Percentiles rank a stretch among this genome's conserved stretches.
These are phyloP conservation scores for Kwoniella shivajii DNA, from an alignment of 1,284 basidiomycete species.

Conservation along the genomic window DNA sequence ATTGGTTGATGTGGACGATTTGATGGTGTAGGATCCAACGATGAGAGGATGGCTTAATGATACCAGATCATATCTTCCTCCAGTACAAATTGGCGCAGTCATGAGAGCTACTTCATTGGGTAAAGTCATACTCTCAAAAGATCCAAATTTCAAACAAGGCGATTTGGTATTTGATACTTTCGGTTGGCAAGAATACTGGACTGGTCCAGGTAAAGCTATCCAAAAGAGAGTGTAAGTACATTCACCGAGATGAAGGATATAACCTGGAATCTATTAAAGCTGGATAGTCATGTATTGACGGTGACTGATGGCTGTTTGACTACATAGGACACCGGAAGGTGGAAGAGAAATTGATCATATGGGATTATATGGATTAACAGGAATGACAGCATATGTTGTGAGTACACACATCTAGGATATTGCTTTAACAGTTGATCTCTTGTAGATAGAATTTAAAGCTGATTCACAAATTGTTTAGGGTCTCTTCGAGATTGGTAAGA, in stretches of 20 bases:
- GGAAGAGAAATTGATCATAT: constrained; percentile 71
- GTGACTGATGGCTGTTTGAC: not conserved
- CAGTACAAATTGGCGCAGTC: constrained; percentile 76
- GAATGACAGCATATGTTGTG: constrained; percentile 82
- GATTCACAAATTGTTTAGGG: constrained; percentile 59
- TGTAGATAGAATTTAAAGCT: too few relatives aligned
- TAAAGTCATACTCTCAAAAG: constrained; percentile 65
- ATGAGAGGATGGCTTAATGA: constrained; percentile 83
- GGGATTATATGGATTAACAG: constrained; percentile 71
- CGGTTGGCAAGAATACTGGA: constrained; percentile 79
- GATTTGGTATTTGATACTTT: constrained; percentile 61
- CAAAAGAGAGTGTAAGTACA: constrained; percentile 60
- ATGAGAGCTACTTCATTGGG: constrained; percentile 75
- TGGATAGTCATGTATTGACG: not conserved
- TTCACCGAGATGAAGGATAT: not conserved
- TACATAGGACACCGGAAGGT: constrained; percentile 60
- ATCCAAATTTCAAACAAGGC: constrained; percentile 61
- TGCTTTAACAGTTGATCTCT: not conserved
- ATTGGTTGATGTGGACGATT: not conserved
- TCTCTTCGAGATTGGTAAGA: constrained; percentile 72
- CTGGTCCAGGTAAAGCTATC: constrained; percentile 62
- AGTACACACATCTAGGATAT: too few relatives aligned
- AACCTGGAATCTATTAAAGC: not conserved
- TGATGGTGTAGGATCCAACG: constrained; percentile 65
- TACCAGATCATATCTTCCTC: constrained; percentile 59